phyloP scores from a whole-genome alignment of 148 eudicot genomes.

The Rheum nobile region DNA sequence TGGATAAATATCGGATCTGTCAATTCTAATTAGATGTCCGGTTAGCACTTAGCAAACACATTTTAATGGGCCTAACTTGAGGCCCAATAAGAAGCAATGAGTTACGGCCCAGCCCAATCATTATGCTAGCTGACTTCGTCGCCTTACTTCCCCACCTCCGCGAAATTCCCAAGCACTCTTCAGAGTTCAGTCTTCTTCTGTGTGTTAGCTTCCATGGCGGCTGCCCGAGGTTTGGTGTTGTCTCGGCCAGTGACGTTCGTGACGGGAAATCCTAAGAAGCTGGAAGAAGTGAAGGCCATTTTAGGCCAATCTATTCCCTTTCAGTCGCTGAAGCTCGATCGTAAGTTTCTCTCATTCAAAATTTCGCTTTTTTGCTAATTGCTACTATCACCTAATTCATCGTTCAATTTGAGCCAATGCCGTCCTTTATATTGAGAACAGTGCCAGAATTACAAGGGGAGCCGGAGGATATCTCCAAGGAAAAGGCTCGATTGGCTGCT shows the following conservation, averaged over 20 bases:
- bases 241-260: constrained; percentile 73
- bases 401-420: not conserved
- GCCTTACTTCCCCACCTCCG: not conserved
- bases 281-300: constrained; percentile 80
- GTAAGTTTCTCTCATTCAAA: constrained; percentile 20
- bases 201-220: constrained; percentile 27
- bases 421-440: constrained; percentile 5
- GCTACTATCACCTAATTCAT: not conserved
- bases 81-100: not conserved
- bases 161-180: not conserved
- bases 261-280: constrained; percentile 81
- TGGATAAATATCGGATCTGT: no score
- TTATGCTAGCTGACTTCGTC: not conserved
- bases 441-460: constrained; percentile 97
- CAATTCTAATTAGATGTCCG: no score
- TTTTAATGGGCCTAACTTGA: not conserved
- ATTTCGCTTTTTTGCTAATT: not conserved
- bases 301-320: constrained; percentile 77
- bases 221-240: constrained; percentile 28
- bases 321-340: constrained; percentile 71
- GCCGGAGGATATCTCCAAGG: constrained; percentile 90
- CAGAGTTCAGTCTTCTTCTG: not conserved
- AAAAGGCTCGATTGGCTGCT: constrained; percentile 88
- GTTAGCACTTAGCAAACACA: no score
- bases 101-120: not conserved